Percentiles rank a stretch among this genome's conserved stretches.
Conservation (phyloP, 805 yeast species). For the Ogataea neopini region DNA sequence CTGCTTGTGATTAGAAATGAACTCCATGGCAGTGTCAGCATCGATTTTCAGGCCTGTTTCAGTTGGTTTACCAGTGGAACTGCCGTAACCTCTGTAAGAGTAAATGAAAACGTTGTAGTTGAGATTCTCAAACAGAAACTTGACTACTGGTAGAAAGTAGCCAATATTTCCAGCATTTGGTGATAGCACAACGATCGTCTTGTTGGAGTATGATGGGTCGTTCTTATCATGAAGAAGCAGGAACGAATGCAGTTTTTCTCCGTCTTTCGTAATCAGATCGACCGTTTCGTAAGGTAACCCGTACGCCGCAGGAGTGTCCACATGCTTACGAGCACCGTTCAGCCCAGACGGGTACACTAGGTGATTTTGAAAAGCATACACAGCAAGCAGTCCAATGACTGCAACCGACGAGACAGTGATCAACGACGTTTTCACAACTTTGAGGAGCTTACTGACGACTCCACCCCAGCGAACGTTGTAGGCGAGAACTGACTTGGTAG, state of each 20-base stretch:
- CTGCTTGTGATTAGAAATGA: constrained; percentile 53
- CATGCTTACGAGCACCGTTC: constrained; percentile 69
- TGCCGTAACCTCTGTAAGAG: constrained; percentile 91
- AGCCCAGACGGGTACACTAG: constrained; percentile 83
- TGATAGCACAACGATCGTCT: constrained; percentile 74
- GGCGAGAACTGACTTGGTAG: no score
- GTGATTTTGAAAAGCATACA: constrained; percentile 62
- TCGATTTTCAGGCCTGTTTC: constrained; percentile 83
- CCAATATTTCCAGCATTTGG: constrained; percentile 98
- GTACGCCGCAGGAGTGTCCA: constrained; percentile 75
- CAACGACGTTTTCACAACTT: constrained; percentile 38
- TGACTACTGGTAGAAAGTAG: constrained; percentile 78
- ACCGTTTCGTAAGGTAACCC: constrained; percentile 67
- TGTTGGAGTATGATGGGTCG: constrained; percentile 45
- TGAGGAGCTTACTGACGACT: constrained; percentile 6
- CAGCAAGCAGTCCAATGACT: constrained; percentile 46
- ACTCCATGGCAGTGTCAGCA: constrained; percentile 69
- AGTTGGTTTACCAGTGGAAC: constrained; percentile 70
- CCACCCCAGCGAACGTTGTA: no score
- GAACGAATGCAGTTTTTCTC: constrained; percentile 65
- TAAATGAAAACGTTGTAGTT: constrained; percentile 79
- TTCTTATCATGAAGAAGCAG: constrained; percentile 52
- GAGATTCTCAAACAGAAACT: constrained; percentile 59
- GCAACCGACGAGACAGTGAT: constrained; percentile 47
- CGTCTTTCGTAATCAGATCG: constrained; percentile 65